Base-by-base conservation (phyloP, 148 eudicot genomes). In the Amaranthus cruentus region DNA sequence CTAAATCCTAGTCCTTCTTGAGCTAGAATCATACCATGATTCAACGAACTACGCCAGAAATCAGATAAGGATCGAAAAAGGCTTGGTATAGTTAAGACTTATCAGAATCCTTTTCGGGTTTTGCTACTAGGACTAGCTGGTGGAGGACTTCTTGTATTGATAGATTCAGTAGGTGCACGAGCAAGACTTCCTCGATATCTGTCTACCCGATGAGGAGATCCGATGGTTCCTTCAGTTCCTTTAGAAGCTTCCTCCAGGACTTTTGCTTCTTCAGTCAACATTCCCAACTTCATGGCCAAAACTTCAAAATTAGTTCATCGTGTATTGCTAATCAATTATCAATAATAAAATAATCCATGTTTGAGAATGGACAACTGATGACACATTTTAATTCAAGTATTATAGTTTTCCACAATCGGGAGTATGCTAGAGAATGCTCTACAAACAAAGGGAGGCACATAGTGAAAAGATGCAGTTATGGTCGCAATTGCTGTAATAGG, bases 221-320 rank as follows among this genome's bases (percentile, higher is more conserved):
- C 83, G 6, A 76, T 76, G 53, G 80, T 83, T 73, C 88, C 80
- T 13, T 85, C 87, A 2, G 53, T 77, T 11, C 76, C 88, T 83
- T 73, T 85, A 28, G 80, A 69, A 42, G 73, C 75, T 81, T 89
- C 82, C 85, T 91, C 96, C 88, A 95, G 77, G 66, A 74, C 56
- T 76, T 85, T 91, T 76, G 92, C 84, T 85, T 95, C 98, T 58
- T 91, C 96, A 5, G 82, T 75, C 68, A 95, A 82, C 82, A 84
- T 80, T 11, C 79, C 85, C 47, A 88, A 67, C 97, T 91, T 78
- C 62, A 79, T 69, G 47, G 43, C 13, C 66, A 71, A 53, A 28
- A 61, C 62, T 53, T 55, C 64, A 52, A 11, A 6, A 13, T 72
- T 14, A 68, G 54, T 47, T 47, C 28, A 67, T 10, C 1, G 49